Percentiles rank a stretch among this genome's conserved stretches.
Evolutionary conservation across 495 filamentous ascomycete genomes (phyloP).

Genomic region (Acidiella bohemica): DNA sequence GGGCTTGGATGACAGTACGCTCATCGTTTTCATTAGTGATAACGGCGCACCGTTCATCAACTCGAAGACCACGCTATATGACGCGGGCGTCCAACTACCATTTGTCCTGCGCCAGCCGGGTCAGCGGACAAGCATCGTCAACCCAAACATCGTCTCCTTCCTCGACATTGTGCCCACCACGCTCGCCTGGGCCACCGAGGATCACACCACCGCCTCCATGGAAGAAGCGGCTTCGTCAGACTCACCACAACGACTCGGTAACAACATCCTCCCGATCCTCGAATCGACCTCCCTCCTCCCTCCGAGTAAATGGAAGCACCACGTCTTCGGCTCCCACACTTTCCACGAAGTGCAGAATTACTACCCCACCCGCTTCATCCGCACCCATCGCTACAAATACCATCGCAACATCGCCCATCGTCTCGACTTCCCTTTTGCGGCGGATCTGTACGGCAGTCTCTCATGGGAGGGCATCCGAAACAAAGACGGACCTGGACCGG

Average conservation of each 20-base stretch:
- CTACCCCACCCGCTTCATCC: slow-evolving; percentile 35
- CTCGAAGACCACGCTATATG: slow-evolving; percentile 37
- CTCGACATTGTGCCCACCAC: slow-evolving; percentile 35
- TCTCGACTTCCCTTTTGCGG: slow-evolving; percentile 36
- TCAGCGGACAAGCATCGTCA: slow-evolving; percentile 18
- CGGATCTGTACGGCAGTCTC: slow-evolving; percentile 33
- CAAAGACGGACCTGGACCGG: slow-evolving; percentile 17
- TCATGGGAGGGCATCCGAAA: slow-evolving; percentile 36
- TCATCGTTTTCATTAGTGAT: slow-evolving; percentile 35
- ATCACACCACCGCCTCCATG: not conserved
- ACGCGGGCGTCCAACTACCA: slow-evolving; percentile 33
- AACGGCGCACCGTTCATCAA: slow-evolving; percentile 38
- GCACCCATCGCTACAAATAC: slow-evolving; percentile 33
- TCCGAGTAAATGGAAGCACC: slow-evolving; percentile 15
- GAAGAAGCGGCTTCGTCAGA: not conserved
- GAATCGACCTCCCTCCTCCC: slow-evolving; percentile 11
- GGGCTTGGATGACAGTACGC: slow-evolving; percentile 28
- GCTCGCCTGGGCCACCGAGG: slow-evolving; percentile 28
- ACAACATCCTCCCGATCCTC: slow-evolving; percentile 32
- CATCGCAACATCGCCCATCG: slow-evolving; percentile 36
- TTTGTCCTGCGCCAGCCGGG: slow-evolving; percentile 30
- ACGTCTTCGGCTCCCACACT: slow-evolving; percentile 37
- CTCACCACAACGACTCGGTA: slow-evolving; percentile 17
- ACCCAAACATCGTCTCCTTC: slow-evolving; percentile 36
- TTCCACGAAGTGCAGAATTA: slow-evolving; percentile 39